A percentile compares a stretch with the other conserved stretches of the same genome.
These are phyloP conservation scores for Coemansia sp. DNA, from an alignment of 192 early-diverging fungal species.

Conservation along the genomic window DNA sequence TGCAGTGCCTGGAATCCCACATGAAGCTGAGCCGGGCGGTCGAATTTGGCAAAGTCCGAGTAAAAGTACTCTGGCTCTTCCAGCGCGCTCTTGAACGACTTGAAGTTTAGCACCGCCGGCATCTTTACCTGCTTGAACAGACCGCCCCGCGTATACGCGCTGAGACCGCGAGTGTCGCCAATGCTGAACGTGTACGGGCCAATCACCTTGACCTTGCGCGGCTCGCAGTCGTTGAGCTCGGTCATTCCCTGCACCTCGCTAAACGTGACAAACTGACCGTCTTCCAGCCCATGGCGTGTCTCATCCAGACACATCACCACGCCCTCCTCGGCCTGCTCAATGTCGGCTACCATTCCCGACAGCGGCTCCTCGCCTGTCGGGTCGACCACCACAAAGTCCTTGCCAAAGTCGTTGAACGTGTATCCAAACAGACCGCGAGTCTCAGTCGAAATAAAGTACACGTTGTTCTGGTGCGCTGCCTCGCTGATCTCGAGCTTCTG, in stretches of 20 bases:
- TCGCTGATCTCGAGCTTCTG: conserved; percentile 85
- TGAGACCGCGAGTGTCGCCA: conserved; percentile 78
- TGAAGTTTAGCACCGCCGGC: conserved; percentile 80
- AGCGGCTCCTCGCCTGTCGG: conserved; percentile 90
- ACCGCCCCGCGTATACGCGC: conserved; percentile 78
- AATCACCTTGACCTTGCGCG: conserved; percentile 80
- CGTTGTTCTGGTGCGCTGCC: conserved; percentile 64
- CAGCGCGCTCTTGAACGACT: conserved; percentile 71
- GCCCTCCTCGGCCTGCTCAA: conserved; percentile 72
- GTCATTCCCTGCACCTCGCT: conserved; percentile 91
- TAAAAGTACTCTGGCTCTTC: conserved; percentile 77
- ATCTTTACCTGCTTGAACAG: conserved; percentile 96
- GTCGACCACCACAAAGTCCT: conserved; percentile 81
- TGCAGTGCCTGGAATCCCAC: conserved; percentile 95
- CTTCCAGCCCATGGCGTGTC: conserved; percentile 94
- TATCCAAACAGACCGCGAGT: conserved; percentile 88
- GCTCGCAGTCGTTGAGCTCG: conserved; percentile 75
- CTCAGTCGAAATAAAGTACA: conserved; percentile 88
- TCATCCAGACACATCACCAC: conserved; percentile 96
- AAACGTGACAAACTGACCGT: conserved; percentile 95
- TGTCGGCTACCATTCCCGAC: conserved; percentile 86
- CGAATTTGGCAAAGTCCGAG: conserved; percentile 98
- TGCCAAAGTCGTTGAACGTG: conserved; percentile 95
- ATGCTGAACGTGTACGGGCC: conserved; percentile 97
- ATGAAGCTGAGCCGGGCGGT: conserved; percentile 90